These are phyloP conservation scores for Hymenoscyphus fraxineus DNA, from an alignment of 2,329 filamentous ascomycete genomes.

Conservation along the genomic window DNA sequence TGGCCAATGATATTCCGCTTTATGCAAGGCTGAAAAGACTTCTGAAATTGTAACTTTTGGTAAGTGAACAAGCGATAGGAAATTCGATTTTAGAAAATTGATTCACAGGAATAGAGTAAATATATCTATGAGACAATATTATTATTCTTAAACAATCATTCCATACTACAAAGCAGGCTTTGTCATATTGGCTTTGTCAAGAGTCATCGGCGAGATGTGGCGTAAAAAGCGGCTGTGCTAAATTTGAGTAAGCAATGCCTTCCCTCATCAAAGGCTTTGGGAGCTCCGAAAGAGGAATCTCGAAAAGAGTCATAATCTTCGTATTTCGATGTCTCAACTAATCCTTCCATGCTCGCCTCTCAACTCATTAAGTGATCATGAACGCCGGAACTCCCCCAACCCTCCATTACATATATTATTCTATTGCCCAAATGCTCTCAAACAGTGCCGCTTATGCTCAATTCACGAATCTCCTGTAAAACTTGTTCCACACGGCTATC, in stretches of 20 bases:
- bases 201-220: constrained; percentile 20
- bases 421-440: constrained; percentile 34
- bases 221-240: constrained; percentile 14
- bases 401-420: constrained; percentile 8
- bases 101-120: neutral
- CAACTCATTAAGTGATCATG: constrained; percentile 4
- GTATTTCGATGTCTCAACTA: neutral
- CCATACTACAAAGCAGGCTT: constrained; percentile 5
- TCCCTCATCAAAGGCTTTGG: neutral
- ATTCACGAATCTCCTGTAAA: constrained; percentile 89
- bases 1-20: constrained; percentile 1
- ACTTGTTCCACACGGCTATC: constrained; percentile 93
- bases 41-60: neutral
- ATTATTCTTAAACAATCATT: neutral
- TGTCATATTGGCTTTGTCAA: constrained; percentile 14
- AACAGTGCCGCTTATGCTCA: constrained; percentile 81
- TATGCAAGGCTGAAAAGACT: constrained; percentile 8
- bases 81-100: neutral
- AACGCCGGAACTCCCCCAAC: constrained; percentile 23
- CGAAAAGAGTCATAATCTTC: neutral
- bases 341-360: neutral
- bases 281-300: neutral
- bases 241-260: neutral
- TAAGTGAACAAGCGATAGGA: neutral
- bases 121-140: neutral